A percentile compares a stretch with the other conserved stretches of the same genome.
Evolutionary conservation across 2,329 filamentous ascomycete genomes (phyloP).

Genomic region (Arthroderma sp.): DNA sequence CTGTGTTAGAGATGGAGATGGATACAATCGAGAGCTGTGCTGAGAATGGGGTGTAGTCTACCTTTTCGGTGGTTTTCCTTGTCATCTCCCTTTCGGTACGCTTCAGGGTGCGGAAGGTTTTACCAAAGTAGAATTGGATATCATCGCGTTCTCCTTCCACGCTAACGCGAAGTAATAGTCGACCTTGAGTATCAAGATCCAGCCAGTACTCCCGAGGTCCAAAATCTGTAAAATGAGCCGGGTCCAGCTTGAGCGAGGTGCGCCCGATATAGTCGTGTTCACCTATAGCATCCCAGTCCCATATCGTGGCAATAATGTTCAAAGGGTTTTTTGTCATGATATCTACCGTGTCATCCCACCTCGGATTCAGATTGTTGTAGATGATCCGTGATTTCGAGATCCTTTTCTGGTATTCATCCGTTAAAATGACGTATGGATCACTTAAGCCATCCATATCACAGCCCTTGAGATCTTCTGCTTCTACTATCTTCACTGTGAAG

Average conservation of each 20-base stretch:
- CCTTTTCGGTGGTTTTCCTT: slow-evolving; percentile 94
- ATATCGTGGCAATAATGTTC: slow-evolving; percentile 91
- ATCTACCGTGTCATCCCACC: slow-evolving; percentile 95
- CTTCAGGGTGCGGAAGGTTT: slow-evolving; percentile 89
- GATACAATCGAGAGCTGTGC: background rate
- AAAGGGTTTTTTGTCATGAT: slow-evolving; percentile 84
- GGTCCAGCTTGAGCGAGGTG: slow-evolving; percentile 95
- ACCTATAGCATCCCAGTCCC: slow-evolving; percentile 95
- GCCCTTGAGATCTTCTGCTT: slow-evolving; percentile 95
- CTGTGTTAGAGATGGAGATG: slow-evolving; percentile 6
- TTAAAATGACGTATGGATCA: slow-evolving; percentile 92
- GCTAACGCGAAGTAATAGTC: slow-evolving; percentile 76
- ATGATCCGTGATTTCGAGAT: slow-evolving; percentile 89
- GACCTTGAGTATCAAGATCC: slow-evolving; percentile 87
- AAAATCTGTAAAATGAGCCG: slow-evolving; percentile 92
- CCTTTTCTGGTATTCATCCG: slow-evolving; percentile 95
- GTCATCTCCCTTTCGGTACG: slow-evolving; percentile 97
- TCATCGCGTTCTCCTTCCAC: slow-evolving; percentile 99
- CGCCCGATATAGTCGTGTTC: slow-evolving; percentile 95
- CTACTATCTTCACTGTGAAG: slow-evolving; percentile 97
- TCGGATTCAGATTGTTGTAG: slow-evolving; percentile 76
- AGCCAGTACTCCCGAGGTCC: slow-evolving; percentile 95
- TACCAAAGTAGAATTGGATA: slow-evolving; percentile 97
- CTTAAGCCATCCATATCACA: slow-evolving; percentile 90
- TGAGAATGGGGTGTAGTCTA: slow-evolving; percentile 22